Conservation (phyloP, 2,329 filamentous ascomycete species). For the Coniochaeta sp. region DNA sequence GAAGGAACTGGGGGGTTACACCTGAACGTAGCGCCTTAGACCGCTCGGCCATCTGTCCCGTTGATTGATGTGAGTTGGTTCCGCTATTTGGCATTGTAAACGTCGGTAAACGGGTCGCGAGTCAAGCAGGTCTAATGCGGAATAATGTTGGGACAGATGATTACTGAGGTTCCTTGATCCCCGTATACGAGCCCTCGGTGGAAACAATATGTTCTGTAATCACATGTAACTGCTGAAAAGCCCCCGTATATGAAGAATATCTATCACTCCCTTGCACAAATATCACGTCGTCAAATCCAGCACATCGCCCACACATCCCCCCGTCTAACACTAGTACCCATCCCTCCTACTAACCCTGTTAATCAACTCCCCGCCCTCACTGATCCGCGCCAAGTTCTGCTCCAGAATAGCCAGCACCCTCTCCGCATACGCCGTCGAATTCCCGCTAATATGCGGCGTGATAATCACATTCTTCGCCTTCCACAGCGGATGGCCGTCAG, state of each 20-base stretch:
- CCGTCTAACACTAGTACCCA: conserved; percentile 16
- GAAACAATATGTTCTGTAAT: too few species aligned
- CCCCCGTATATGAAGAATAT: too few species aligned
- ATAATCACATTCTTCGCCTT: conserved; percentile 61
- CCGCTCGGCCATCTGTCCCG: background rate
- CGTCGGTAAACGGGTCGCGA: too few species aligned
- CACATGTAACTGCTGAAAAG: too few species aligned
- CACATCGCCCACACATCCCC: background rate
- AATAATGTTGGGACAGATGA: too few species aligned
- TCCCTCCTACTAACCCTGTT: conserved; percentile 32
- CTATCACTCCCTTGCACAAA: too few species aligned
- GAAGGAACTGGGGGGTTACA: background rate
- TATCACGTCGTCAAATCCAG: background rate
- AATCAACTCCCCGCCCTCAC: conserved; percentile 27
- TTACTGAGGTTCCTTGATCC: too few species aligned
- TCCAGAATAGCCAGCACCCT: conserved; percentile 34
- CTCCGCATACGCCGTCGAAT: conserved; percentile 30
- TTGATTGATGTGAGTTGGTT: background rate
- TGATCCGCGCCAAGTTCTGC: conserved; percentile 31
- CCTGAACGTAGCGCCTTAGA: background rate
- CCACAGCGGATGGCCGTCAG: conserved; percentile 63
- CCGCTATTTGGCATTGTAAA: too few species aligned
- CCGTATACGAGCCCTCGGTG: too few species aligned
- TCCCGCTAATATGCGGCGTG: conserved; percentile 41
- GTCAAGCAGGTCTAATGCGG: too few species aligned